Percentiles rank a stretch among this genome's conserved stretches.
Conservation (phyloP, 1,139 yeast species). For the Protomyces inouyei region DNA sequence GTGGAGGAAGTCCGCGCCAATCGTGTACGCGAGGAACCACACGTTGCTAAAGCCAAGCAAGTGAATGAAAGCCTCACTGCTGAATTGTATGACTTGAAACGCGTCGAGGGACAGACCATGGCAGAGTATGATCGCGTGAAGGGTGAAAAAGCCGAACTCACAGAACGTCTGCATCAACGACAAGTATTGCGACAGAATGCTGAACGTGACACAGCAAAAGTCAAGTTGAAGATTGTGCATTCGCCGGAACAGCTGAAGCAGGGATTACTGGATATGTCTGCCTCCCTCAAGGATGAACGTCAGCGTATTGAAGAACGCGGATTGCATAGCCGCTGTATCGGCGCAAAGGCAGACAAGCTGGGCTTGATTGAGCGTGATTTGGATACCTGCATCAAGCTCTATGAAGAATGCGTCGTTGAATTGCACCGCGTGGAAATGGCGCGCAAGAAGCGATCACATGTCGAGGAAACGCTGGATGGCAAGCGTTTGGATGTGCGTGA, state of each 20-base stretch:
- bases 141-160: constrained; percentile 54
- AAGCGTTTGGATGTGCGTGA: constrained; percentile 48
- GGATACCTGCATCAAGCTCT: constrained; percentile 43
- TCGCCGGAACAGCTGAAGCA: constrained; percentile 56
- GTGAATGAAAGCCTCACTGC: constrained; percentile 58
- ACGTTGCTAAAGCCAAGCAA: constrained; percentile 49
- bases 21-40: constrained; percentile 33
- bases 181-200: constrained; percentile 51
- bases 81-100: constrained; percentile 59
- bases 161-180: constrained; percentile 44
- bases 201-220: constrained; percentile 55
- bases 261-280: constrained; percentile 53
- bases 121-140: constrained; percentile 65
- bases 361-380: constrained; percentile 54
- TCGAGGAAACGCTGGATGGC: constrained; percentile 50
- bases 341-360: constrained; percentile 57
- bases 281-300: constrained; percentile 47
- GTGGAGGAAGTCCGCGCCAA: constrained; percentile 37
- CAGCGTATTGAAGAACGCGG: constrained; percentile 47
- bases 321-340: constrained; percentile 49
- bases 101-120: constrained; percentile 58
- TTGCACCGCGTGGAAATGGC: constrained; percentile 49
- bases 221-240: constrained; percentile 57
- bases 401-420: constrained; percentile 58
- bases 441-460: constrained; percentile 42